These are phyloP conservation scores for Rhododendron simsii DNA, from an alignment of 148 eudicot genomes.

Conservation along the genomic window DNA sequence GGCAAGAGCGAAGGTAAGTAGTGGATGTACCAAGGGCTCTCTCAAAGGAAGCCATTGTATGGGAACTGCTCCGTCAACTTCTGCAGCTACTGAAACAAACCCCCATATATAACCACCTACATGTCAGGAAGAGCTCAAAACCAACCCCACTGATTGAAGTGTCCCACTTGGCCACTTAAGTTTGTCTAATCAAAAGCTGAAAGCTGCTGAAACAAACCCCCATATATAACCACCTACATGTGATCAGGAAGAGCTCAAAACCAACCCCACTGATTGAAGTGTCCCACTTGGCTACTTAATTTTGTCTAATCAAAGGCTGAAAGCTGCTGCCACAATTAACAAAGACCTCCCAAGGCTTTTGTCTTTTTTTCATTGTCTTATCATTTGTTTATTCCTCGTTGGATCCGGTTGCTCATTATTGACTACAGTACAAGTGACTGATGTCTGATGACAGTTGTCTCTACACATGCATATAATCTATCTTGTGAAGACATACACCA, in stretches of 20 bases:
- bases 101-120: not conserved
- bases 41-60: conserved; percentile 10
- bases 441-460: not conserved
- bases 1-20: not conserved
- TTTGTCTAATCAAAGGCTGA: not conserved
- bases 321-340: not conserved
- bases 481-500: not conserved
- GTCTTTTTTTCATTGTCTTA: not conserved
- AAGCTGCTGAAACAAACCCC: not conserved
- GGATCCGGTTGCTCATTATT: not conserved
- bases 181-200: not conserved
- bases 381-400: not conserved
- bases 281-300: not conserved
- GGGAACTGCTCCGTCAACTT: conserved; percentile 5
- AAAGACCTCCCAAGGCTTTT: not conserved
- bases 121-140: not conserved
- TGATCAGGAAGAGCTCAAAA: not conserved
- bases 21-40: not conserved
- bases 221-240: not conserved
- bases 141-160: not conserved
- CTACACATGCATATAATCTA: not conserved
- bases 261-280: not conserved
- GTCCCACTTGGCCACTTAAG: not conserved
- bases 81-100: not conserved
- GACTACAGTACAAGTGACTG: not conserved